phyloP scores from a whole-genome alignment of 108 stramenopile genomes.

The Schizochytrium sp. region DNA sequence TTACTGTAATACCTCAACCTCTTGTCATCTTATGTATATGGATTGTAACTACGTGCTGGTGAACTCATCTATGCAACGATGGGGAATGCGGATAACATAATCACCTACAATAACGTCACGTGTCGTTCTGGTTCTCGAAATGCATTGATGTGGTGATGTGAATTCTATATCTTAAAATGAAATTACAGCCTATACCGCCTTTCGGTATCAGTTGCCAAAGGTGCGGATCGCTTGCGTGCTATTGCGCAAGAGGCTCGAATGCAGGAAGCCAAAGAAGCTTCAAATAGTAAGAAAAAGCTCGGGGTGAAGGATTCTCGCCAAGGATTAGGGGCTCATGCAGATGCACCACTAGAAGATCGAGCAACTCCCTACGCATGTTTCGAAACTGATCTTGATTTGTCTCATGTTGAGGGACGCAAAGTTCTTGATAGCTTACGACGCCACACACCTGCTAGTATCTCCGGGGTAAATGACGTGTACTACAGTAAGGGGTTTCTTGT shows the following conservation, averaged over 20 bases:
- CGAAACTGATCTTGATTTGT: constrained; percentile 2
- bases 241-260: neutral
- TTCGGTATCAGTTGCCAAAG: constrained; percentile 33
- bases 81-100: no score
- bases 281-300: neutral
- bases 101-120: no score
- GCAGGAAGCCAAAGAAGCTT: neutral
- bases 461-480: neutral
- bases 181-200: neutral
- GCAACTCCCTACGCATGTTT: constrained; percentile 57
- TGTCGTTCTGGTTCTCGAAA: neutral
- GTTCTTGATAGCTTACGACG: neutral
- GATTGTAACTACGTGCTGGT: no score
- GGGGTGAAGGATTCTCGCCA: neutral
- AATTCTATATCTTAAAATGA: no score
- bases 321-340: constrained; percentile 1
- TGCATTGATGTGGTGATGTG: neutral
- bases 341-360: neutral
- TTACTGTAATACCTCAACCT: neutral
- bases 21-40: no score
- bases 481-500: constrained; percentile 41
- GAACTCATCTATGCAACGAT: no score
- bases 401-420: neutral
- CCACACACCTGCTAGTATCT: neutral
- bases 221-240: neutral